phyloP scores from a whole-genome alignment of 2,329 filamentous ascomycete genomes.

The Cordyceps cicadae region DNA sequence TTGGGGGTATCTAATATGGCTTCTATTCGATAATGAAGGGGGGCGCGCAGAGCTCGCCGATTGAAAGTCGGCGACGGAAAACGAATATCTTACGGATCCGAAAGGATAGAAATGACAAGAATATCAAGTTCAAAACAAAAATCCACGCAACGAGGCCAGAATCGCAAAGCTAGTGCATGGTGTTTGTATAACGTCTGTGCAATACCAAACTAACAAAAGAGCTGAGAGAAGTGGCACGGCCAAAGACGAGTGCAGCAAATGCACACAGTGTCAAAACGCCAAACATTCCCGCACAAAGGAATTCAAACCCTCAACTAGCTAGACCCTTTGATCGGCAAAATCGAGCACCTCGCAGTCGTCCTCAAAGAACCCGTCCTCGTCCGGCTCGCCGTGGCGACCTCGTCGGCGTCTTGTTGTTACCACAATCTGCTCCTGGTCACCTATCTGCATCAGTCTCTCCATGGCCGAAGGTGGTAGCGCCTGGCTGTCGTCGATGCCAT shows the following conservation, averaged over 20 bases:
- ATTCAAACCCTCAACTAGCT: constrained; percentile 29
- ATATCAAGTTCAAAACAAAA: not conserved
- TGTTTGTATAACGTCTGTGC: not conserved
- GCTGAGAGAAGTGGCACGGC: constrained; percentile 11
- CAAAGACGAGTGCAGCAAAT: constrained; percentile 17
- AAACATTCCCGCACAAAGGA: not conserved
- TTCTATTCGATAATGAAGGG: constrained; percentile 23
- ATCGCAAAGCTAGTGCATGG: not conserved
- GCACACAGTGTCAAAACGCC: constrained; percentile 1
- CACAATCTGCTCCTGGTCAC: constrained; percentile 68
- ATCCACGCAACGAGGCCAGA: not conserved
- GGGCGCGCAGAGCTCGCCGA: not conserved
- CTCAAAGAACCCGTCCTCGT: constrained; percentile 78
- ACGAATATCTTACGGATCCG: not conserved
- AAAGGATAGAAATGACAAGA: constrained; percentile 6
- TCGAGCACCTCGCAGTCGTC: constrained; percentile 88
- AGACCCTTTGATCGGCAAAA: constrained; percentile 67
- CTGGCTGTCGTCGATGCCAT: constrained; percentile 45
- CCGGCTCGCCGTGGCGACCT: constrained; percentile 38
- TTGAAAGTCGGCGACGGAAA: not conserved
- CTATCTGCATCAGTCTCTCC: constrained; percentile 52
- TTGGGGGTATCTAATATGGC: constrained; percentile 25
- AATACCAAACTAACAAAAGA: not conserved
- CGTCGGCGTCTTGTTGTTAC: constrained; percentile 67
- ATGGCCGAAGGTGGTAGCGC: constrained; percentile 56